These are phyloP conservation scores for Xylariaceae sp. DNA, from an alignment of 2,329 filamentous ascomycete genomes.

Conservation along the genomic window DNA sequence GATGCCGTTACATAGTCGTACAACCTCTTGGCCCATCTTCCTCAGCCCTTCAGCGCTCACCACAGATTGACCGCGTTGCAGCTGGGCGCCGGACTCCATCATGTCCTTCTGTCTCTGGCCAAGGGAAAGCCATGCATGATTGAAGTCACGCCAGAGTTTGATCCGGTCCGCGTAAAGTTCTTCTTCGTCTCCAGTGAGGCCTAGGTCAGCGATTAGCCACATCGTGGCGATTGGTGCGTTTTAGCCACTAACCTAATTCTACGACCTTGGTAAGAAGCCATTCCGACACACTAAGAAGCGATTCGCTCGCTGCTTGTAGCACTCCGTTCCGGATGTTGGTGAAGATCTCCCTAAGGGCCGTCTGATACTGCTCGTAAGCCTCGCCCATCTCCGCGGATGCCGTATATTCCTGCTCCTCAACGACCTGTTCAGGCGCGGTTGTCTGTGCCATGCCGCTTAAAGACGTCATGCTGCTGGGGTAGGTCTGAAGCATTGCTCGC, in stretches of 20 bases:
- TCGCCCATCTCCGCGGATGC: slow-evolving; percentile 55
- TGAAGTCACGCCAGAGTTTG: slow-evolving; percentile 90
- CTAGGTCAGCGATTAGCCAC: slow-evolving; percentile 43
- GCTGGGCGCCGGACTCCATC: slow-evolving; percentile 55
- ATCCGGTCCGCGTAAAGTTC: slow-evolving; percentile 71
- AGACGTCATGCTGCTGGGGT: slow-evolving; percentile 44
- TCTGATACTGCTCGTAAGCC: slow-evolving; percentile 63
- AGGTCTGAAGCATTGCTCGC: slow-evolving; percentile 52
- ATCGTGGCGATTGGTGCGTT: not conserved
- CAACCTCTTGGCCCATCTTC: slow-evolving; percentile 76
- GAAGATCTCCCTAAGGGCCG: slow-evolving; percentile 63
- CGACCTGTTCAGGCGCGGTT: slow-evolving; percentile 42
- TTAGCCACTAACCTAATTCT: slow-evolving; percentile 47
- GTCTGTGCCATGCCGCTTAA: slow-evolving; percentile 45
- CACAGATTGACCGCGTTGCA: slow-evolving; percentile 56
- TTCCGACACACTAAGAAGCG: slow-evolving; percentile 49
- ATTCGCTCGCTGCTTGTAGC: slow-evolving; percentile 48
- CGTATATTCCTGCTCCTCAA: slow-evolving; percentile 55
- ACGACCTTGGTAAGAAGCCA: slow-evolving; percentile 55
- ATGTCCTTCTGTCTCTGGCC: slow-evolving; percentile 81
- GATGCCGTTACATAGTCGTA: slow-evolving; percentile 78
- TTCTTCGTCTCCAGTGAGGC: slow-evolving; percentile 79
- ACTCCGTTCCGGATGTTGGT: slow-evolving; percentile 59
- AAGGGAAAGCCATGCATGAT: slow-evolving; percentile 82
- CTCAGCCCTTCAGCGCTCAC: slow-evolving; percentile 67